Evolutionary conservation across 2,329 filamentous ascomycete species (phyloP), one percentile per base, ranked within the genome.

Genomic region (Alternaria infectoria): DNA sequence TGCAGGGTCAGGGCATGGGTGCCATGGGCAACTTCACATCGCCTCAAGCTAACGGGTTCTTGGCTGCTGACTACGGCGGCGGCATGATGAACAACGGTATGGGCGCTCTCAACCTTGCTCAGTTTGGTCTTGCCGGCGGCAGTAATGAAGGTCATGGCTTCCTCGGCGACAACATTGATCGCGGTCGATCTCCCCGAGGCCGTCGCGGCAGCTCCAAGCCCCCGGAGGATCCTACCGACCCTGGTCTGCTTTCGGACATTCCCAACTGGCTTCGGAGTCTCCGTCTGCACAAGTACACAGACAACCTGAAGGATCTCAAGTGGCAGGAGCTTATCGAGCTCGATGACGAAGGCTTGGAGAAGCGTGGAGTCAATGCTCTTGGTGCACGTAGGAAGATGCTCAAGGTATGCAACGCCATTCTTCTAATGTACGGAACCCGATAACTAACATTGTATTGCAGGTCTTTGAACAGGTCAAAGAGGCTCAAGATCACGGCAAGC

Each of bases 331-430:
- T 99, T 72, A 85, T 99, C 64, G 92, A 96, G 80, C 84, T 99
- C 71, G 93, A 97, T 74, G 96, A 99, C 72, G 94, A 94, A 77
- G 94, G 93, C 52, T 85, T 99, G 67, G 95, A 98, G 82, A 92
- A 93, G 25, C 91, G 93, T 56, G 96, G 96, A 54, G 96, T 99
- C 30, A 97, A 97, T 79, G 96, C 96, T 57, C 87, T 98, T 60
- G 96, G 96, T 73, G 96, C 96, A 17, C 87, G 96, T 71, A 91
- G 95, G 79, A 99, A 99, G 87, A 96, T 99, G 93, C 84, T 99
- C 65, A 99, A 99, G 88, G 96, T 90, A 79, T 81, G 81, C 13
- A 56, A 25, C 30, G n/a, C n/a, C 26, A 44, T 58, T 28, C 10
- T 4, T 4, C 4, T 5, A 9, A 21, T 9, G 57, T 21, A 17